These are phyloP conservation scores for Pseudogymnoascus sp. DNA, from an alignment of 2,329 filamentous ascomycete genomes.

Conservation along the genomic window DNA sequence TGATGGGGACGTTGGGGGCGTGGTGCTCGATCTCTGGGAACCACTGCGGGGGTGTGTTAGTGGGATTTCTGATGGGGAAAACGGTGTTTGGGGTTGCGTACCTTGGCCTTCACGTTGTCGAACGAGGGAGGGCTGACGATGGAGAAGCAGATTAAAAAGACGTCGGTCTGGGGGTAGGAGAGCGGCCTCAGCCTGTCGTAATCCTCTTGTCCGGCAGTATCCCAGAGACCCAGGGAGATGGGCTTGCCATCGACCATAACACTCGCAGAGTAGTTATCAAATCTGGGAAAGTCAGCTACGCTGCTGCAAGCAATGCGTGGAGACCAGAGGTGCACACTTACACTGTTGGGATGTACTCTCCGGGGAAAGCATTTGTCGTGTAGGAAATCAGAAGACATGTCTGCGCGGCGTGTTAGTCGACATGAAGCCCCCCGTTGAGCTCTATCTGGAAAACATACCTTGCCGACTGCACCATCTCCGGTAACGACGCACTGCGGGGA, in stretches of 20 bases:
- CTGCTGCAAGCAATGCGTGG: conserved; percentile 10
- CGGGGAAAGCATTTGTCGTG: conserved; percentile 98
- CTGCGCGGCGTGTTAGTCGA: conserved; percentile 40
- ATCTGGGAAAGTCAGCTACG: conserved; percentile 47
- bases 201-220: conserved; percentile 98
- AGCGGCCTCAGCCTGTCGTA: conserved; percentile 92
- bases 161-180: conserved; percentile 96
- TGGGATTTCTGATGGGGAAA: background rate
- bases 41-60: conserved; percentile 54
- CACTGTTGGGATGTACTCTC: conserved; percentile 99
- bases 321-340: conserved; percentile 37
- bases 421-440: background rate
- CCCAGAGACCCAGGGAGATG: conserved; percentile 93
- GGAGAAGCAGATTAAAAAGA: conserved; percentile 97
- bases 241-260: conserved; percentile 99
- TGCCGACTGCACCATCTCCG: conserved; percentile 97
- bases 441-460: conserved; percentile 50
- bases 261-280: conserved; percentile 98
- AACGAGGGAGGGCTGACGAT: conserved; percentile 97
- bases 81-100: conserved; percentile 35
- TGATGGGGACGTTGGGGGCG: conserved; percentile 89
- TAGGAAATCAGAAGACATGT: conserved; percentile 99
- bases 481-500: conserved; percentile 82
- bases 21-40: conserved; percentile 96
- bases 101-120: conserved; percentile 98